Evolutionary conservation across 176 grass and related monocot genomes (phyloP), one percentile per base, ranked within the genome.

Genomic region (Otatea glauca): DNA sequence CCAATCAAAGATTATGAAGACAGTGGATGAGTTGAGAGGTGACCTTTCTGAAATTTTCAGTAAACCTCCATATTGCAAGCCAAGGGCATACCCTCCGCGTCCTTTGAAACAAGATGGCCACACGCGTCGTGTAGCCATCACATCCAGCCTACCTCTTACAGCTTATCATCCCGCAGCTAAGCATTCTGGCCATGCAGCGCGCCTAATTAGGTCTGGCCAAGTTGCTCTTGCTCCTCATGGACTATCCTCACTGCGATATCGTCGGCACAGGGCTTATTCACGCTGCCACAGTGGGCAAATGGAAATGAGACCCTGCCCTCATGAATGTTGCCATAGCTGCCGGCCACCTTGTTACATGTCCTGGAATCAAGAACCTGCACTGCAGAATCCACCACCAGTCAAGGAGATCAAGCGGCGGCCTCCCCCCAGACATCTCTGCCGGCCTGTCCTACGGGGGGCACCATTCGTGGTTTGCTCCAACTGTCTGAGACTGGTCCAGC

Each of bases 381-480:
- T 6, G 42, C 67, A 71, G 37, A 42, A 17, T n/a, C n/a, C n/a
- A 84, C 29, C 84, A 23, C 61, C 82, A 6, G 21, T 5, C n/a
- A 88, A 70, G 79, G 87, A 70, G 77, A 54, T 9, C 2, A 92
- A 27, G 62, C 81, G 81, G 17, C 76, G 69, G 47, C 63, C 75
- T 41, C 64, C 56, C 2, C 78, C 83, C 3, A 98, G 84, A 79
- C 83, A 92, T 2, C 88, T 89, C 49, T 94, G 93, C 75, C 85
- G 88, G 29, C 93, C 96, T 0, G 87, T 96, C 56, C 78, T 99
- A 49, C 49, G 84, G 2, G 96, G 96, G 5, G 88, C 96, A 2
- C 96, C 96, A n/a, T 99, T 99, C 75, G 74, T 99, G 47, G 85
- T 99, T 39, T 99, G 96, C 84, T 89, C 89, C 10, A 81, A 60